Percentiles rank a stretch among this genome's conserved stretches.
Evolutionary conservation across 2,329 filamentous ascomycete genomes (phyloP).

Genomic region (Cercospora sp.): DNA sequence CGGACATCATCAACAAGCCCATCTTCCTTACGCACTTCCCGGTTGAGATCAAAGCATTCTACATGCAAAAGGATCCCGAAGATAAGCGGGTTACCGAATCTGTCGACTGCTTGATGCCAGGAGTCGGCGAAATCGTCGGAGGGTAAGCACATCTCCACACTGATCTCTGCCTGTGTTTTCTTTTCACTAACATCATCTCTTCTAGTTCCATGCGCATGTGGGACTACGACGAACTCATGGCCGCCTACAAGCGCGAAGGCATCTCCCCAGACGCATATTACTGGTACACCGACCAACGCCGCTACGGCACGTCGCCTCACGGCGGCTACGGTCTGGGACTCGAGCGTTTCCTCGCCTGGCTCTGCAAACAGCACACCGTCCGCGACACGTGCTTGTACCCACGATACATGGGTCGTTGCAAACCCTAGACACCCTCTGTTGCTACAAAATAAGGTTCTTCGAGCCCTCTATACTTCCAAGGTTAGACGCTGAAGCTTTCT

Average conservation of each 20-base stretch:
- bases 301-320: slow-evolving; percentile 88
- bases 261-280: slow-evolving; percentile 87
- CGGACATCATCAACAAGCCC: slow-evolving; percentile 89
- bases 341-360: slow-evolving; percentile 73
- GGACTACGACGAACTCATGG: slow-evolving; percentile 84
- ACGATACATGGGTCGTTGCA: slow-evolving; percentile 78
- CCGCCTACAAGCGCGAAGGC: slow-evolving; percentile 80
- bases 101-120: slow-evolving; percentile 85
- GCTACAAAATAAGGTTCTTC: background rate
- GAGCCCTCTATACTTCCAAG: background rate
- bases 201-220: slow-evolving; percentile 94
- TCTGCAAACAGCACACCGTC: slow-evolving; percentile 66
- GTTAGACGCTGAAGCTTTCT: background rate
- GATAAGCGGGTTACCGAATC: slow-evolving; percentile 87
- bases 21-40: slow-evolving; percentile 98
- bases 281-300: slow-evolving; percentile 84
- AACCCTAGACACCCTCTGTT: slow-evolving; percentile 54
- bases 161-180: background rate
- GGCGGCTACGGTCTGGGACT: slow-evolving; percentile 91
- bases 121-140: slow-evolving; percentile 87
- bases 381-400: slow-evolving; percentile 73
- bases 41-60: slow-evolving; percentile 96
- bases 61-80: slow-evolving; percentile 86
- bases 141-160: slow-evolving; percentile 7
- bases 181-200: slow-evolving; percentile 39